Evolutionary conservation across 768 basidiomycete species (phyloP).

Genomic region (Daedaleopsis nitida): DNA sequence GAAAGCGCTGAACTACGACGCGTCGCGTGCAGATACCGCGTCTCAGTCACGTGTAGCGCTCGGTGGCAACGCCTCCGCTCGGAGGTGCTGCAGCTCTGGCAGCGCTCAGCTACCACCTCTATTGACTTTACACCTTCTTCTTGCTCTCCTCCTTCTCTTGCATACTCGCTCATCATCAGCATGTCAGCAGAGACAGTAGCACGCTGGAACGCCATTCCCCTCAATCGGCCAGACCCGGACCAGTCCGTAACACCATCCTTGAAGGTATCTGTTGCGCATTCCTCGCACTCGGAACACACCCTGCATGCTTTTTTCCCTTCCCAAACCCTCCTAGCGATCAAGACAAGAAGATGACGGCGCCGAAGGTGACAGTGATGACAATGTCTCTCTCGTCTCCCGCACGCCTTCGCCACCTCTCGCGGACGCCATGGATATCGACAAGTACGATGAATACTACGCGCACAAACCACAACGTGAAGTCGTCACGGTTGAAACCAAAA

Average conservation of each 20-base stretch:
- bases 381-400: slow-evolving; percentile 73
- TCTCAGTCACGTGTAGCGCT: slow-evolving; percentile 5
- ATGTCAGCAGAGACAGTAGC: slow-evolving; percentile 72
- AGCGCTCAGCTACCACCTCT: no score
- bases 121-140: neutral
- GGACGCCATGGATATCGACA: slow-evolving; percentile 56
- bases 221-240: slow-evolving; percentile 35
- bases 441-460: slow-evolving; percentile 66
- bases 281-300: slow-evolving; percentile 42
- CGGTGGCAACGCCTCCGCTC: neutral
- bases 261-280: slow-evolving; percentile 73
- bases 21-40: slow-evolving; percentile 14
- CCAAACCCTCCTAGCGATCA: slow-evolving; percentile 60
- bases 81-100: neutral
- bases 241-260: slow-evolving; percentile 26
- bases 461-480: slow-evolving; percentile 56
- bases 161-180: neutral
- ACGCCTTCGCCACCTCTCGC: slow-evolving; percentile 66
- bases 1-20: neutral
- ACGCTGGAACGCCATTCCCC: slow-evolving; percentile 74
- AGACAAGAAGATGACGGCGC: slow-evolving; percentile 40
- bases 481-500: slow-evolving; percentile 80
- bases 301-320: slow-evolving; percentile 55
- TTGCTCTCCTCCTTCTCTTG: neutral
- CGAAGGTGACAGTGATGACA: slow-evolving; percentile 61